phyloP scores from a whole-genome alignment of 805 yeast genomes.

The Tetrapisispora nanseiensis region DNA sequence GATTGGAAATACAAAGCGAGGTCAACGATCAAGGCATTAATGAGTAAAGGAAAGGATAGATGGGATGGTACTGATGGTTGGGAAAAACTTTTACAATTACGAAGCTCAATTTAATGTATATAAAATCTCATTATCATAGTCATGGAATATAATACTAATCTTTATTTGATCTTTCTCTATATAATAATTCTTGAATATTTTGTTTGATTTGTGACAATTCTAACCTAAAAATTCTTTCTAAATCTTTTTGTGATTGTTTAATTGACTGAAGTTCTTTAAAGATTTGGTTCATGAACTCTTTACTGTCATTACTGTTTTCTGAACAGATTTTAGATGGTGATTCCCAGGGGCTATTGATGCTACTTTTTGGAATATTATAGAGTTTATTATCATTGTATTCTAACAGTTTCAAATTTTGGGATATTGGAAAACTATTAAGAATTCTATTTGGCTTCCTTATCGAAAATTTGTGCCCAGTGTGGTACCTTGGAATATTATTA shows the following conservation, averaged over 20 bases:
- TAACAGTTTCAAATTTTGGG: too few relatives aligned
- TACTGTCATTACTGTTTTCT: not conserved
- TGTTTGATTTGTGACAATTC: not conserved
- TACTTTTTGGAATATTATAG: too few relatives aligned
- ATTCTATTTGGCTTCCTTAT: too few relatives aligned
- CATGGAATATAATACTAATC: not conserved
- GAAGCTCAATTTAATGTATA: constrained; percentile 9
- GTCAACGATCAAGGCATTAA: constrained; percentile 57
- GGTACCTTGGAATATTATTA: too few relatives aligned
- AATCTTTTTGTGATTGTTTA: not conserved
- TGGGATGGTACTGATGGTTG: constrained; percentile 82
- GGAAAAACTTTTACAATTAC: constrained; percentile 44
- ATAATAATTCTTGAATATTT: not conserved
- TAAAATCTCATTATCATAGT: not conserved
- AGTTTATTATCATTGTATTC: too few relatives aligned
- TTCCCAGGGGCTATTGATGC: too few relatives aligned
- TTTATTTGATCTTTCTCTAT: not conserved
- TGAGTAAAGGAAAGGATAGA: constrained; percentile 65
- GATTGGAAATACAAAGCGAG: constrained; percentile 87
- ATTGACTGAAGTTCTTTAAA: not conserved
- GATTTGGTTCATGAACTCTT: not conserved
- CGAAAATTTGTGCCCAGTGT: too few relatives aligned
- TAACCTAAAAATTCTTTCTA: not conserved
- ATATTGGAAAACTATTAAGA: too few relatives aligned
- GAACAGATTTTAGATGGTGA: too few relatives aligned